These are phyloP conservation scores for Nitzschia putrida DNA, from an alignment of 108 stramenopile species.

Conservation along the genomic window DNA sequence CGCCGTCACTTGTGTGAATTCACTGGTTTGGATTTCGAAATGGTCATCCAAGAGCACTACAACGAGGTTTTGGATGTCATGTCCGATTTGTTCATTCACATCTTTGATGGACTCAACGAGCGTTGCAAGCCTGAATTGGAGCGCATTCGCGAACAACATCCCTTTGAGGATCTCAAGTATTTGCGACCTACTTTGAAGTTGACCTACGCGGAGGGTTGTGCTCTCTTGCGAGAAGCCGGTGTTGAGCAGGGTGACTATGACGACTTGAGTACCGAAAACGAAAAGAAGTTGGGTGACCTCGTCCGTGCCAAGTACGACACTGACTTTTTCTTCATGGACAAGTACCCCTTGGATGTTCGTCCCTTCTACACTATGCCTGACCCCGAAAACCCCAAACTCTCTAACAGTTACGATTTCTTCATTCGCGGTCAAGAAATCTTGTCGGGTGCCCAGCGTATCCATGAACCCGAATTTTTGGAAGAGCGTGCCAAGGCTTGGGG, in stretches of 20 bases:
- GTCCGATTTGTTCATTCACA: constrained; percentile 93
- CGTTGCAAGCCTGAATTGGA: constrained; percentile 87
- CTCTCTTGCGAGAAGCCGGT: constrained; percentile 83
- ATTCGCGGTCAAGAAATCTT: constrained; percentile 99
- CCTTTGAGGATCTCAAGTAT: constrained; percentile 95
- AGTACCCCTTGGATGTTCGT: constrained; percentile 95
- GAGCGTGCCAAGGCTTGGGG: constrained; percentile 90
- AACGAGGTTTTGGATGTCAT: constrained; percentile 97
- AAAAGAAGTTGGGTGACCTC: constrained; percentile 96
- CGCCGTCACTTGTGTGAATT: constrained; percentile 99
- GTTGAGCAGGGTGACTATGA: constrained; percentile 89
- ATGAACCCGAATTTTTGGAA: constrained; percentile 91
- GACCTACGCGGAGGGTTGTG: constrained; percentile 91
- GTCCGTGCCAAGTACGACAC: constrained; percentile 96
- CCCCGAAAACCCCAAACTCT: constrained; percentile 89
- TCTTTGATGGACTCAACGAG: constrained; percentile 94
- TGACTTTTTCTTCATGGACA: constrained; percentile 99
- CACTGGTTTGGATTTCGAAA: constrained; percentile 98
- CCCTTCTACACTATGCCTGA: constrained; percentile 99
- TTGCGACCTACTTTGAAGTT: constrained; percentile 89
- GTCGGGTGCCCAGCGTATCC: constrained; percentile 98
- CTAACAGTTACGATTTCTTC: constrained; percentile 98
- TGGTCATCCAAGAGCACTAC: constrained; percentile 99
- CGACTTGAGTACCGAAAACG: constrained; percentile 95
- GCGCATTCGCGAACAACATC: constrained; percentile 92